Conservation (phyloP, 2,329 filamentous ascomycete genomes). For the Rhynchosporium agropyri region DNA sequence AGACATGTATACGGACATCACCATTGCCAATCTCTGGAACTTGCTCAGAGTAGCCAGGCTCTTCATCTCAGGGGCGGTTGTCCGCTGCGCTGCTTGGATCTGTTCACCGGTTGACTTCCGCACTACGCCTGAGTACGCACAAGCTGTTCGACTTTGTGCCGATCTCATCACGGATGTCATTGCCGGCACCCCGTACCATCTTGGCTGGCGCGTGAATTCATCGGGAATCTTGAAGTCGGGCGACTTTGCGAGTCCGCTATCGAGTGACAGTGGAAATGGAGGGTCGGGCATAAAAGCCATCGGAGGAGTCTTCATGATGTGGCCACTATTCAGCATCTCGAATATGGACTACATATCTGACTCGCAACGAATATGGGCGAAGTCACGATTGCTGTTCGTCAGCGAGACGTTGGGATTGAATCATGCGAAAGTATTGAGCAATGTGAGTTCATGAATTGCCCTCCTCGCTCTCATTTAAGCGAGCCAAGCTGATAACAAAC, state of each 20-base stretch:
- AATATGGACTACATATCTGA: conserved; percentile 63
- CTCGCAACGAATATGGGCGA: conserved; percentile 57
- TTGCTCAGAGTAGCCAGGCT: conserved; percentile 56
- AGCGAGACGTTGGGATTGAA: conserved; percentile 58
- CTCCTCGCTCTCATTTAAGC: conserved; percentile 11
- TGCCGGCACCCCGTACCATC: conserved; percentile 62
- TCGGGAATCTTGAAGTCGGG: conserved; percentile 41
- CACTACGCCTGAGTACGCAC: conserved; percentile 63
- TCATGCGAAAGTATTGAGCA: conserved; percentile 57
- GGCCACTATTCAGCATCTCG: conserved; percentile 58
- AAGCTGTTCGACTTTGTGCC: conserved; percentile 53
- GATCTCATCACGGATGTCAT: conserved; percentile 61
- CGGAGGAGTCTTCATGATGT: conserved; percentile 61
- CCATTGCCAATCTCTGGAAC: conserved; percentile 61
- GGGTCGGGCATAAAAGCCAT: conserved; percentile 50
- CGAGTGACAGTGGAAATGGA: conserved; percentile 50
- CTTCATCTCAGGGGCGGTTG: conserved; percentile 56
- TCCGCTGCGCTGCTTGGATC: conserved; percentile 63
- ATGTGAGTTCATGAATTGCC: conserved; percentile 47
- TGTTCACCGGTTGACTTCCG: conserved; percentile 63
- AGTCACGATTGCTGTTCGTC: conserved; percentile 57
- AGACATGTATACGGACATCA: conserved; percentile 61
- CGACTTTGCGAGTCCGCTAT: conserved; percentile 50
- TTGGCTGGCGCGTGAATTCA: conserved; percentile 59
- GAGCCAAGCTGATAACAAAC: conserved; percentile 1